Evolutionary conservation across 2,329 filamentous ascomycete genomes (phyloP), one percentile per base, ranked within the genome.

Genomic region (Penicillium psychrosexuale): DNA sequence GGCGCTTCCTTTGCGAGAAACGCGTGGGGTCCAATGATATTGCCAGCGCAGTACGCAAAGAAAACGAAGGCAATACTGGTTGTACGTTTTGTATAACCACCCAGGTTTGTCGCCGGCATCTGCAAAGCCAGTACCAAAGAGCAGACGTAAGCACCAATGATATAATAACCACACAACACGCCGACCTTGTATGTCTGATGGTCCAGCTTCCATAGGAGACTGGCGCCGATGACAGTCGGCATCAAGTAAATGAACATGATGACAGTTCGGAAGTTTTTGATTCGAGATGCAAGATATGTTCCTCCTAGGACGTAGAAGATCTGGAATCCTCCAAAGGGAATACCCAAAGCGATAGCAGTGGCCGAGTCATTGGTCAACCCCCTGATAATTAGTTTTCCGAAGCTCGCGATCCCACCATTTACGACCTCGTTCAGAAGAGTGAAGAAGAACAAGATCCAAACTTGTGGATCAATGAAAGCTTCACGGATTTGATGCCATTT

Each of bases 301-400:
- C 81, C 82, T 0, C 75, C 73, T 9, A 84, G 74, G 34, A 84
- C 78, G 40, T 58, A 69, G n/a, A 82, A 65, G 3, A 82, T 73
- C 51, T 82, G 80, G 60, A 81, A 82, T 1, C 73, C 78, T 5
- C 82, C 82, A 40, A 78, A 75, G 0, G 82, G 82, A 31, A 84
- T 84, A 0, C 80, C 82, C 3, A 81, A 73, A 0, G 77, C 78
- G 0, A 80, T 81, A 0, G 82, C 82, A 8, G 72, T 62, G 0
- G 82, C 69, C 0, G 78, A 60, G 45, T 77, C 72, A 1, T 78
- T 75, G 53, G 82, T 82, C 15, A 70, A 52, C 11, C 67, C 67
- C 47, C 68, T 68, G 63, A 83, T 76, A 51, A 84, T 83, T 22
- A 82, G 73, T 51, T 81, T 83, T 37, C 79, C 77, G 58, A 84